Conservation (phyloP, 257 asterid genomes). For the Hygrophila difformis region DNA sequence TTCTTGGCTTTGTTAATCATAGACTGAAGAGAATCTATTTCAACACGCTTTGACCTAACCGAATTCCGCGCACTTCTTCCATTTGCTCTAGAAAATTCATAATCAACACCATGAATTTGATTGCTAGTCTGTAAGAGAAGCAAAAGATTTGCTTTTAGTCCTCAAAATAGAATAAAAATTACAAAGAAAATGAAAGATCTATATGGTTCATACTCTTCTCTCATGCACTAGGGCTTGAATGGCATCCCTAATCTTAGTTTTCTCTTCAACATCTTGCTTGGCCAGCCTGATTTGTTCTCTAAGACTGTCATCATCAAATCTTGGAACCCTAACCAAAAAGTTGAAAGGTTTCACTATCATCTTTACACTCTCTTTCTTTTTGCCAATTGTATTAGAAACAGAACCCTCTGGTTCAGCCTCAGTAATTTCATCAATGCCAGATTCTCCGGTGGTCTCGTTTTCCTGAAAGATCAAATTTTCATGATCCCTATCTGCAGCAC, state of each 20-base stretch:
- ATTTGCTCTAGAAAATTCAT: slow-evolving; percentile 55
- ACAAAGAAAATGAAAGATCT: not conserved
- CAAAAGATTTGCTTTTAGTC: not conserved
- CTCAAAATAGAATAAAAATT: slow-evolving; percentile 10
- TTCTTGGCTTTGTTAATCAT: slow-evolving; percentile 82
- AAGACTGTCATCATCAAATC: slow-evolving; percentile 50
- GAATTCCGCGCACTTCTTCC: slow-evolving; percentile 53
- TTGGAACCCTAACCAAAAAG: slow-evolving; percentile 55
- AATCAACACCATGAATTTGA: slow-evolving; percentile 53
- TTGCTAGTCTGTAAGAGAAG: slow-evolving; percentile 49
- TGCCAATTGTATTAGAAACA: slow-evolving; percentile 18
- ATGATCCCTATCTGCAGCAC: slow-evolving; percentile 15
- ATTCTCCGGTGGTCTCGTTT: slow-evolving; percentile 23
- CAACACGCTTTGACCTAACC: slow-evolving; percentile 69
- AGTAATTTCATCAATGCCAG: slow-evolving; percentile 20
- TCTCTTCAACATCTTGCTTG: slow-evolving; percentile 63
- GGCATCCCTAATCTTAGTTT: slow-evolving; percentile 62
- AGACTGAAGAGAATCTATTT: slow-evolving; percentile 69
- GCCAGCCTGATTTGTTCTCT: slow-evolving; percentile 59
- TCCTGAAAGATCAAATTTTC: slow-evolving; percentile 20
- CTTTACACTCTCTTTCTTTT: slow-evolving; percentile 24
- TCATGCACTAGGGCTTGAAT: slow-evolving; percentile 61
- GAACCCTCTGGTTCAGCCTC: slow-evolving; percentile 37
- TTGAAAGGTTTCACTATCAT: slow-evolving; percentile 42
- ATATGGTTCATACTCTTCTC: slow-evolving; percentile 39